These are phyloP conservation scores for Podila epigama DNA, from an alignment of 192 early-diverging fungal genomes.

Conservation along the genomic window DNA sequence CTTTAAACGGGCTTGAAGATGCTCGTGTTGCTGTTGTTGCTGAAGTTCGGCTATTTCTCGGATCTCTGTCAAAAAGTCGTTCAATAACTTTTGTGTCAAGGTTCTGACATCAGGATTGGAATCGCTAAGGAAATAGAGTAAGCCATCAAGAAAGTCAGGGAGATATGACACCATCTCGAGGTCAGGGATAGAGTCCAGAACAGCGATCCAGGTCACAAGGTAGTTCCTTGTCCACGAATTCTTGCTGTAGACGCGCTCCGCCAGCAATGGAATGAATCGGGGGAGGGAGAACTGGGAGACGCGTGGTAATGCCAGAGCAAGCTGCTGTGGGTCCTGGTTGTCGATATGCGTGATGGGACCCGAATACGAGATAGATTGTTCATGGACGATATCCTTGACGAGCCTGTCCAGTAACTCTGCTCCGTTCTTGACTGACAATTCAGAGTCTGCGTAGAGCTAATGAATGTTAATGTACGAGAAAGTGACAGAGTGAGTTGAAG, in stretches of 20 bases:
- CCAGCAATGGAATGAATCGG: conserved; percentile 91
- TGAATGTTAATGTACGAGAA: neutral
- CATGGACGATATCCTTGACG: conserved; percentile 97
- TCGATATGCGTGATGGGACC: conserved; percentile 41
- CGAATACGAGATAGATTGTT: conserved; percentile 81
- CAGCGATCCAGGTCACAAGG: conserved; percentile 93
- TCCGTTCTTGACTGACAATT: conserved; percentile 91
- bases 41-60: conserved; percentile 73
- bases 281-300: conserved; percentile 87
- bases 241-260: conserved; percentile 90
- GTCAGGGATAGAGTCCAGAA: conserved; percentile 93
- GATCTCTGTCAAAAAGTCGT: conserved; percentile 93
- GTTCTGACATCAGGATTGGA: conserved; percentile 88
- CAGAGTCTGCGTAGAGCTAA: conserved; percentile 87
- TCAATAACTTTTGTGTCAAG: conserved; percentile 80
- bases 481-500: neutral
- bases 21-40: conserved; percentile 54
- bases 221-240: conserved; percentile 92
- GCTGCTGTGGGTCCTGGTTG: conserved; percentile 46
- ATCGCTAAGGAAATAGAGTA: conserved; percentile 91
- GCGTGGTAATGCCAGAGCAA: conserved; percentile 58
- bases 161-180: conserved; percentile 91
- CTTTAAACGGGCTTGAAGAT: conserved; percentile 35
- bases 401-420: conserved; percentile 93
- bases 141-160: conserved; percentile 93